Percentiles rank a stretch among this genome's conserved stretches.
Evolutionary conservation across 108 stramenopile species (phyloP).

Genomic region (Discostella stelligeroides): DNA sequence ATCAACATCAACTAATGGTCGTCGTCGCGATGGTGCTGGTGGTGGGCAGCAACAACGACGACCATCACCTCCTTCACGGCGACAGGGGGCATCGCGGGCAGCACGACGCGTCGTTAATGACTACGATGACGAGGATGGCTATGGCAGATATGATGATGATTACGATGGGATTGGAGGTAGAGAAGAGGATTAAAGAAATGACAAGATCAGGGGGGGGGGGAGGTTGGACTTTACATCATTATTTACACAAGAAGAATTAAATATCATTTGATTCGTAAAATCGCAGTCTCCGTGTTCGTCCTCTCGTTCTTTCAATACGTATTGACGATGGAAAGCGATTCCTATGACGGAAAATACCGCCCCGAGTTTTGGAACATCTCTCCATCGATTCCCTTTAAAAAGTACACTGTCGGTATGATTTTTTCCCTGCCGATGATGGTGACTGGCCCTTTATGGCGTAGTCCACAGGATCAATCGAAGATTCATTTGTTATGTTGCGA

Average conservation of each 20-base stretch:
- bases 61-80: neutral
- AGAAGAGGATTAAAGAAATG: neutral
- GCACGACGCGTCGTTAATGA: neutral
- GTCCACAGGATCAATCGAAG: no score
- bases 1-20: no score
- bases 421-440: no score
- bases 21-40: neutral
- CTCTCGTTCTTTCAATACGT: no score
- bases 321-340: no score
- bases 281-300: no score
- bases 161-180: neutral
- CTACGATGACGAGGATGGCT: neutral
- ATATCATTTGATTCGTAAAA: neutral
- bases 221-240: neutral
- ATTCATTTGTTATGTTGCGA: no score
- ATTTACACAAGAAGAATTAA: neutral
- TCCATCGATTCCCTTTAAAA: no score
- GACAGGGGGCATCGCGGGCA: neutral
- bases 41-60: neutral
- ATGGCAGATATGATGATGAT: neutral
- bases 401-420: no score
- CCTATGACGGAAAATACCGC: no score
- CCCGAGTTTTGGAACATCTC: no score
- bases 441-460: no score
- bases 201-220: neutral